phyloP scores from a whole-genome alignment of 345 rosid genomes.

The Psidium friedrichsthalianum region DNA sequence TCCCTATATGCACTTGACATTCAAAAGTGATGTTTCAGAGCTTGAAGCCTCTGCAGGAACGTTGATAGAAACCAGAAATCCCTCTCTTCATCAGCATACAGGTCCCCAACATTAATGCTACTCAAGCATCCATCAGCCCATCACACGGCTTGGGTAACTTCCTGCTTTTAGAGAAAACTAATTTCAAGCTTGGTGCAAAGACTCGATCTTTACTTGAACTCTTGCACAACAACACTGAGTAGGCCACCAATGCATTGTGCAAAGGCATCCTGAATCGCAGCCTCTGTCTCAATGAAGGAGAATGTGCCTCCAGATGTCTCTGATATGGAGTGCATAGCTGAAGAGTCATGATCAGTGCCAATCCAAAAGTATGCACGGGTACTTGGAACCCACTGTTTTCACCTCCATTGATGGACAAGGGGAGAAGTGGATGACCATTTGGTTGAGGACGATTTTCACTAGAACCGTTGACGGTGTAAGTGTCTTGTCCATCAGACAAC shows the following conservation, averaged over 20 bases:
- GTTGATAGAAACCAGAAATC: conserved; percentile 67
- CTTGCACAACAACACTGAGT: conserved; percentile 87
- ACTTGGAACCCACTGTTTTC: conserved; percentile 51
- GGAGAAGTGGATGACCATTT: conserved; percentile 54
- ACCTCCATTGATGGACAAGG: conserved; percentile 43
- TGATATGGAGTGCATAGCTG: conserved; percentile 83
- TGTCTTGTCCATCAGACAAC: conserved; percentile 90
- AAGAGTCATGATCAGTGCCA: conserved; percentile 91
- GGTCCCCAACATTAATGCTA: conserved; percentile 65
- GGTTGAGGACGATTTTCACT: conserved; percentile 31
- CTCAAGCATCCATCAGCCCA: conserved; percentile 37
- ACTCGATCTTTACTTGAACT: conserved; percentile 61
- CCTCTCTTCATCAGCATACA: conserved; percentile 93
- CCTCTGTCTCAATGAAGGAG: conserved; percentile 86
- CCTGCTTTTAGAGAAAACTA: conserved; percentile 65
- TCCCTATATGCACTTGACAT: conserved; percentile 72
- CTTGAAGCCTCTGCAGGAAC: conserved; percentile 45
- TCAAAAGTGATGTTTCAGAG: conserved; percentile 43
- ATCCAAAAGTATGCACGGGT: conserved; percentile 91
- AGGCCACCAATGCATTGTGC: conserved; percentile 99
- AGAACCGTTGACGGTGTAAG: conserved; percentile 42
- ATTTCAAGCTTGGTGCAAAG: conserved; percentile 37
- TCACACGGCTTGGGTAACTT: conserved; percentile 50
- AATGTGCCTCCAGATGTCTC: conserved; percentile 90
- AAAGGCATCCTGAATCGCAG: conserved; percentile 90